These are phyloP conservation scores for Eucalyptus erythrocorys DNA, from an alignment of 345 rosid species.

Conservation along the genomic window DNA sequence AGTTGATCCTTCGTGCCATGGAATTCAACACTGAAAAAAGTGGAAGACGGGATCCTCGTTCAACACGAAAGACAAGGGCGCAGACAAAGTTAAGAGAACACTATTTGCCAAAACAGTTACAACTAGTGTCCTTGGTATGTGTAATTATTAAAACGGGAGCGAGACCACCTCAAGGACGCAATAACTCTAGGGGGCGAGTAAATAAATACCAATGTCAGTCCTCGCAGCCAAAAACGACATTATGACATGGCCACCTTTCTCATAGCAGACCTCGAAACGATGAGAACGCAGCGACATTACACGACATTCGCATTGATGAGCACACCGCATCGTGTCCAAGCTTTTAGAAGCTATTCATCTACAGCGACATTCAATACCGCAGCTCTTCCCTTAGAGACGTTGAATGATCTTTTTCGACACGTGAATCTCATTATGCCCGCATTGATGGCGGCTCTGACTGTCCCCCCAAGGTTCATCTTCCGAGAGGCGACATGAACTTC, in stretches of 20 bases:
- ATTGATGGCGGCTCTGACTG: neutral
- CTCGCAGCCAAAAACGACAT: neutral
- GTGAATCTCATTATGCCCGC: neutral
- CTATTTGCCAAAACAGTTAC: neutral
- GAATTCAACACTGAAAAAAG: neutral
- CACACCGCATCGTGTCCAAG: neutral
- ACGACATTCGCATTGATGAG: neutral
- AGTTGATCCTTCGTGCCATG: neutral
- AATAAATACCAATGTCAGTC: neutral
- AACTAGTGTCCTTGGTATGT: neutral
- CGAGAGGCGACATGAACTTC: neutral
- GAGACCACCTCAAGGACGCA: neutral
- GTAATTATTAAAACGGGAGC: neutral
- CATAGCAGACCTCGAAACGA: neutral
- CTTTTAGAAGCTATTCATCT: neutral
- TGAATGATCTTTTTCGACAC: neutral
- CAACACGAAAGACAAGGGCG: neutral
- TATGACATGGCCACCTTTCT: neutral
- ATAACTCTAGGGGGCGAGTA: neutral
- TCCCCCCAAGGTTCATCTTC: neutral
- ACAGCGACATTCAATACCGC: neutral
- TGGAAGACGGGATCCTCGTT: neutral
- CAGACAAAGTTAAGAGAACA: neutral
- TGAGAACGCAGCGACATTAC: neutral
- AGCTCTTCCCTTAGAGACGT: neutral